Evolutionary conservation across 2,329 filamentous ascomycete species (phyloP).

Genomic region (Pyrenochaeta sp.): DNA sequence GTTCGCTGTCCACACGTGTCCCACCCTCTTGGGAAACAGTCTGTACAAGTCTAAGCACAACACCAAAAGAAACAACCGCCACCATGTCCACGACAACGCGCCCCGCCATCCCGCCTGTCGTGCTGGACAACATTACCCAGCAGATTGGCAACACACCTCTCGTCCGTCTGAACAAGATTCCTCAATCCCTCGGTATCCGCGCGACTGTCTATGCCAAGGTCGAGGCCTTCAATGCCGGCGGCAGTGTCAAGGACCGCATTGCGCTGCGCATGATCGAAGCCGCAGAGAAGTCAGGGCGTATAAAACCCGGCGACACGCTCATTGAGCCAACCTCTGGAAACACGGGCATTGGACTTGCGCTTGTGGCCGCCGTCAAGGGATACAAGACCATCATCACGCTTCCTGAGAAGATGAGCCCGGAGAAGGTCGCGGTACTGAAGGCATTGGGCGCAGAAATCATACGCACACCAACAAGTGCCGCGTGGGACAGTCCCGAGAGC

Average conservation of each 20-base stretch:
- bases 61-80: no score
- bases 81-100: constrained; percentile 58
- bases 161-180: constrained; percentile 90
- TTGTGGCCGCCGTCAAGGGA: constrained; percentile 94
- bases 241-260: constrained; percentile 94
- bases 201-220: constrained; percentile 90
- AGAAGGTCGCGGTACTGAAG: constrained; percentile 94
- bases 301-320: constrained; percentile 95
- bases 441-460: constrained; percentile 97
- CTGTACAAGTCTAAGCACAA: no score
- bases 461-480: constrained; percentile 92
- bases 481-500: constrained; percentile 92
- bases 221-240: constrained; percentile 92
- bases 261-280: constrained; percentile 97
- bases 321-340: constrained; percentile 99
- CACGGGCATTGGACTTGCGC: constrained; percentile 93
- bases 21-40: not conserved
- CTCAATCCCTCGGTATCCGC: constrained; percentile 87
- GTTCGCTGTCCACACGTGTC: not conserved
- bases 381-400: constrained; percentile 99
- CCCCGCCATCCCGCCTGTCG: constrained; percentile 61
- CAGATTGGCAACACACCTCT: constrained; percentile 97
- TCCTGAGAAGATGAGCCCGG: constrained; percentile 98
- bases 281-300: constrained; percentile 87
- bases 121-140: constrained; percentile 75